Base-by-base conservation (phyloP, 257 asterid species). In the Capsicum baccatum region DNA sequence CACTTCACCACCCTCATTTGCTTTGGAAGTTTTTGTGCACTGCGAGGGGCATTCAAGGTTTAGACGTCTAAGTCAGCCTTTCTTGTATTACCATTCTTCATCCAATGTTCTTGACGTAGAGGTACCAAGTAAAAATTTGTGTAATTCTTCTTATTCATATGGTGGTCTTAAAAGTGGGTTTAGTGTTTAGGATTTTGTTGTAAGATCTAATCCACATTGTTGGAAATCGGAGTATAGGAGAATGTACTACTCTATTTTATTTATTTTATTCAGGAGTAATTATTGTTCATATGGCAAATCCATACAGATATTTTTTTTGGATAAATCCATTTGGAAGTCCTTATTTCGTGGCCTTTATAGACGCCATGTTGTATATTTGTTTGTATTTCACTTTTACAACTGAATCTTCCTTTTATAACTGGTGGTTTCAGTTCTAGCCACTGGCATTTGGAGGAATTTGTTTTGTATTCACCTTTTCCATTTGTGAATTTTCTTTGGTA, bases 101-200 rank as follows among this genome's bases (percentile, higher is more conserved):
- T 96, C 99, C 73, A 94, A 93, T 88, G 93, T 91, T 82, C 97
- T 96, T 71, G 99, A 96, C 88, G 89, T 96, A 87, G 99, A 96
- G 98, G 99, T 96, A 89, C 84, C 52, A 50, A 82, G 52, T 58
- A 48, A 48, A 47, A 42, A 5, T 82, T 3, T 82, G 79, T 15
- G 12, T 54, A 50, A 37, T 82, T 82, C 10, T 11, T 39, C 82
- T 57, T 47, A 58, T 56, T 70, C 21, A 74, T 74, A 50, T 1
- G 14, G 6, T 1, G 44, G 21, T 50, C 81, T 74, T 74, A 14
- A 52, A 74, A 4, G 6, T 19, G 80, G 80, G 59, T 26, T 74
- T 69, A 4, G 81, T 52, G 39, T 21, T 74, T 14, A 74, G 47
- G 62, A 52, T 52, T 13, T 74, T 74, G 62, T 50, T 74, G 62